Conservation (phyloP, 2,329 filamentous ascomycete genomes). For the Neofusicoccum ribis region DNA sequence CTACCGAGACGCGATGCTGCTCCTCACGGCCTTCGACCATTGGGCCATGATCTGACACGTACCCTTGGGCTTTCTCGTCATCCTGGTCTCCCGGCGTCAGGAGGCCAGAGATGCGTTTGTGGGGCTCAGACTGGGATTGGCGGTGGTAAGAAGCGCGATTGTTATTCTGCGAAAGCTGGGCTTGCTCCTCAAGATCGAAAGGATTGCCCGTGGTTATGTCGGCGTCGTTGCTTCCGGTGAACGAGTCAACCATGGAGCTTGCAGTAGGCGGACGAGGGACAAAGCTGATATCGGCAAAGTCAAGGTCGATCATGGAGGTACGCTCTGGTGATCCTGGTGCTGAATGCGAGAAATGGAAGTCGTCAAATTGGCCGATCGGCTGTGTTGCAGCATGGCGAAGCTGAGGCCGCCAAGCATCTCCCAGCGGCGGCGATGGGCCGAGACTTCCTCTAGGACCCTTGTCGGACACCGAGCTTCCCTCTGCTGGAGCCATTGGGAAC, state of each 20-base stretch:
- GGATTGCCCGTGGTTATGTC: slow-evolving; percentile 41
- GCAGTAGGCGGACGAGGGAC: slow-evolving; percentile 46
- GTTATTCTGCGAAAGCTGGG: slow-evolving; percentile 39
- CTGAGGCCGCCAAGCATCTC: slow-evolving; percentile 39
- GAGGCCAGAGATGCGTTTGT: slow-evolving; percentile 28
- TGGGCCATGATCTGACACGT: slow-evolving; percentile 31
- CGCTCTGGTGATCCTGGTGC: slow-evolving; percentile 37
- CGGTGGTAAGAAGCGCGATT: slow-evolving; percentile 41
- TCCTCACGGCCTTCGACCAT: slow-evolving; percentile 12
- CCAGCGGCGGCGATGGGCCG: slow-evolving; percentile 32
- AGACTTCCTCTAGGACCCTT: slow-evolving; percentile 23
- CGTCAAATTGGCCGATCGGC: slow-evolving; percentile 39
- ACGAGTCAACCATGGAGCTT: slow-evolving; percentile 31
- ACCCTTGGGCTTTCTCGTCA: slow-evolving; percentile 30
- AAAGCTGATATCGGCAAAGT: slow-evolving; percentile 40
- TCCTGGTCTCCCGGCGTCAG: slow-evolving; percentile 38
- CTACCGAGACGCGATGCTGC: slow-evolving; percentile 1
- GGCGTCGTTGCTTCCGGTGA: slow-evolving; percentile 30
- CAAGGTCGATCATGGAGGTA: slow-evolving; percentile 49
- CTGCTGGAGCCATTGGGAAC: slow-evolving; percentile 1
- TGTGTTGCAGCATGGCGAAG: slow-evolving; percentile 45
- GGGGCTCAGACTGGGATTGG: slow-evolving; percentile 42
- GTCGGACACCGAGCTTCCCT: slow-evolving; percentile 16
- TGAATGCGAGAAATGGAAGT: slow-evolving; percentile 38
- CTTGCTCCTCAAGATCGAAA: slow-evolving; percentile 51